A percentile compares a stretch with the other conserved stretches of the same genome.
These are phyloP conservation scores for Botrytis byssoidea DNA, from an alignment of 2,329 filamentous ascomycete genomes.

Conservation along the genomic window DNA sequence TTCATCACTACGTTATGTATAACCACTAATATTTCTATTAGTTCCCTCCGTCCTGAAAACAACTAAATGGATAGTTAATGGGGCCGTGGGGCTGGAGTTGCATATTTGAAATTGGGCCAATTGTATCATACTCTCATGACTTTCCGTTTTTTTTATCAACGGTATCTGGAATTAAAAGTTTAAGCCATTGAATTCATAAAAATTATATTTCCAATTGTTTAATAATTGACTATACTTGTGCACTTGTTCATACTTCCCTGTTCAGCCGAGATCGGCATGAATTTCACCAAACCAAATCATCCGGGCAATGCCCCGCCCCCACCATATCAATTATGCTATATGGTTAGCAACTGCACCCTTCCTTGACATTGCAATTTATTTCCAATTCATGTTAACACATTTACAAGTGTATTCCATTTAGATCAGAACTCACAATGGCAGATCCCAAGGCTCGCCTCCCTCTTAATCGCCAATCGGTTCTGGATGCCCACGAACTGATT, in stretches of 20 bases:
- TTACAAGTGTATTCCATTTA: neutral
- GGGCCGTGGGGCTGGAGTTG: slow-evolving; percentile 22
- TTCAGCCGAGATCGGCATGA: slow-evolving; percentile 8
- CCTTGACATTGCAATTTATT: neutral
- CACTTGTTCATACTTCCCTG: neutral
- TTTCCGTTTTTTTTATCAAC: slow-evolving; percentile 30
- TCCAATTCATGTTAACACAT: neutral
- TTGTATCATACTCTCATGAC: slow-evolving; percentile 39
- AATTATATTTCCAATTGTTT: slow-evolving; percentile 2
- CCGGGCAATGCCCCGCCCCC: slow-evolving; percentile 12
- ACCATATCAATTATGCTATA: neutral
- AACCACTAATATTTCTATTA: slow-evolving; percentile 38
- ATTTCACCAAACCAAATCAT: neutral
- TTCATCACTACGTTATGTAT: slow-evolving; percentile 7
- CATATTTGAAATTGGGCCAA: slow-evolving; percentile 37
- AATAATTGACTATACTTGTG: slow-evolving; percentile 3
- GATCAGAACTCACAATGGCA: slow-evolving; percentile 45
- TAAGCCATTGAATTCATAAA: slow-evolving; percentile 27
- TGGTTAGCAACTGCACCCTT: neutral
- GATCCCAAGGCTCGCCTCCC: slow-evolving; percentile 56
- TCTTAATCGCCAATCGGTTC: slow-evolving; percentile 70
- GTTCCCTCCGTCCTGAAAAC: slow-evolving; percentile 82
- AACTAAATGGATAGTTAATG: slow-evolving; percentile 54
- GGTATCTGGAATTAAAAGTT: slow-evolving; percentile 39
- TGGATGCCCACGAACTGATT: slow-evolving; percentile 71